Evolutionary conservation across 306 rosid species (phyloP), one percentile per base, ranked within the genome.

Genomic region (Prunus padus): DNA sequence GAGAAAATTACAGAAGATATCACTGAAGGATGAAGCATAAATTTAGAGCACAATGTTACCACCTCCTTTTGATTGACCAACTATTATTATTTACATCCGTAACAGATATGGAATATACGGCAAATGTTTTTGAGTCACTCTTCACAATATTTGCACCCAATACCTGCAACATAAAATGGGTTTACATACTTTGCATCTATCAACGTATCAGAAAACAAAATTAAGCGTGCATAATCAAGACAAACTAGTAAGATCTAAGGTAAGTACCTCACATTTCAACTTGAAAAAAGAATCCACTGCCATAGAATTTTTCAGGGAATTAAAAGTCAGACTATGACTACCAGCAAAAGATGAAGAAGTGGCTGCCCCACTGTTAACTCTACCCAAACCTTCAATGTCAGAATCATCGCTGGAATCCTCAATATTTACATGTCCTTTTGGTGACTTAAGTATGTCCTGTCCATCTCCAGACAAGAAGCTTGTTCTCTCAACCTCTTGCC

Each of bases 51-150:
- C 31, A 69, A 76, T 82, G 71, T 65, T 69, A 68, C 81, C 74
- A 96, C 99, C 99, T 96, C 86, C 99, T 85, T 86, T 96, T 96
- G 79, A 96, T 90, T 45, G 98, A 92, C 99, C 99, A 96, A 79
- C 96, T 89, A 81, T 96, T 88, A 66, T 84, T 96, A 81, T 96
- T 92, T 73, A 83, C 87, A 84, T 96, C 99, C 3, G 92, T 82
- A 61, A 90, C 99, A 4, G 98, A 86, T 82, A 96, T 76, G 89
- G 97, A 92, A 82, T 96, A 96, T 59, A 96, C 97, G 22, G 99
- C 99, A 89, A 96, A 96, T 15, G 92, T 89, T 84, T 85, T 96
- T 50, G 98, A 92, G 65, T 87, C 91, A 81, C 99, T 96, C 90
- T 90, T 96, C 79, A 96, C 99, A 72, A 92, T 90, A 86, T 92